These are phyloP conservation scores for Trichoderma harzianum DNA, from an alignment of 2,329 filamentous ascomycete genomes.

Conservation along the genomic window DNA sequence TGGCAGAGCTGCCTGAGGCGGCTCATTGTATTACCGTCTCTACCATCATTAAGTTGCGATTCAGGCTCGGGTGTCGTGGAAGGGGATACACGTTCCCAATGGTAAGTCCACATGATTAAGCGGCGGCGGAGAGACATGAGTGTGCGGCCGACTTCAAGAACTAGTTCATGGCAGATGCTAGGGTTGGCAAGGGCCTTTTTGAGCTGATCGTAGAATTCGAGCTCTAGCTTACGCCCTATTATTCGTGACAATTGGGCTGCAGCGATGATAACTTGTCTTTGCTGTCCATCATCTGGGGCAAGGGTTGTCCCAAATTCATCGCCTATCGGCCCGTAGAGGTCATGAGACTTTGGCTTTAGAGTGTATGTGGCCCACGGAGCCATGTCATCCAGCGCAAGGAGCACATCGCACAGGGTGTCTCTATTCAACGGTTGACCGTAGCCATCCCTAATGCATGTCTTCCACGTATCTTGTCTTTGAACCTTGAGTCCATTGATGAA, in stretches of 20 bases:
- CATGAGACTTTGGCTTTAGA: not conserved
- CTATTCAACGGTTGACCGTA: not conserved
- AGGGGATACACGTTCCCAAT: not conserved
- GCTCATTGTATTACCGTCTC: not conserved
- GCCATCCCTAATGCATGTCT: not conserved
- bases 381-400: not conserved
- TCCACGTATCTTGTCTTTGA: conserved; percentile 4
- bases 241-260: conserved; percentile 12
- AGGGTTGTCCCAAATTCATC: not conserved
- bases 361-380: not conserved
- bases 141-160: conserved; percentile 3
- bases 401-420: not conserved
- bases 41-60: not conserved
- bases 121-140: conserved; percentile 14
- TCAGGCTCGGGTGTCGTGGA: not conserved
- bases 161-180: not conserved
- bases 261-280: not conserved
- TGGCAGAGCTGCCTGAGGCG: conserved; percentile 4
- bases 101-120: not conserved
- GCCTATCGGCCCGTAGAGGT: no score
- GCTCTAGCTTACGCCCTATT: conserved; percentile 13
- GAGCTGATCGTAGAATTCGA: conserved; percentile 9
- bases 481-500: conserved; percentile 9
- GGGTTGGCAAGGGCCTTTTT: not conserved
- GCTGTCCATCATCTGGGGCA: not conserved